Conservation (phyloP, 192 early-diverging fungal species). For the Pilaira anomala region DNA sequence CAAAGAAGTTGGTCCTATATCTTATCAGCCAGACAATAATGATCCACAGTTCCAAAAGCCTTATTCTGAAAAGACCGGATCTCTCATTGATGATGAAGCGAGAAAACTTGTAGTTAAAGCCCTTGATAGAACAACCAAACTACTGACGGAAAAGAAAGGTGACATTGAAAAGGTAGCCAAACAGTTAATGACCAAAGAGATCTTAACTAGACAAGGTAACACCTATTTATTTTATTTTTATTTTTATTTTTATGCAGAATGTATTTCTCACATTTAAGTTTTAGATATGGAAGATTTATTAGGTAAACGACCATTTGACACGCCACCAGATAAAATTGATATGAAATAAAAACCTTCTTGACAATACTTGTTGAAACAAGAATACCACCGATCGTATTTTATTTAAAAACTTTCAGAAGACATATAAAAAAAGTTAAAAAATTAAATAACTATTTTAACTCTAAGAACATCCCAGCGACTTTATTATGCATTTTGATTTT, state of each 20-base stretch:
- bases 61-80: slow-evolving; percentile 92
- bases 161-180: slow-evolving; percentile 92
- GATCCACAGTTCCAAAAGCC: slow-evolving; percentile 89
- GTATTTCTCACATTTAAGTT: too few relatives aligned
- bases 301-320: too few relatives aligned
- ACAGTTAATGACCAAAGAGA: slow-evolving; percentile 93
- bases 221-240: too few relatives aligned
- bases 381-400: too few relatives aligned
- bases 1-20: slow-evolving; percentile 78
- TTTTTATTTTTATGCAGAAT: too few relatives aligned
- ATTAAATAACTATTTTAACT: too few relatives aligned
- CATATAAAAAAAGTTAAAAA: too few relatives aligned
- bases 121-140: slow-evolving; percentile 74
- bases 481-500: too few relatives aligned
- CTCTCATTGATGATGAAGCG: slow-evolving; percentile 94
- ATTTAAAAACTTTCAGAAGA: neutral
- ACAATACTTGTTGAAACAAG: too few relatives aligned
- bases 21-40: slow-evolving; percentile 68
- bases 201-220: slow-evolving; percentile 82
- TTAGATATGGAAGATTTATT: too few relatives aligned
- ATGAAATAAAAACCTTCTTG: slow-evolving; percentile 61
- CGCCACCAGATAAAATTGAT: slow-evolving; percentile 70
- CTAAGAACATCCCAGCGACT: too few relatives aligned
- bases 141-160: slow-evolving; percentile 80
- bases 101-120: slow-evolving; percentile 77